phyloP scores from a whole-genome alignment of 345 rosid species.

The Schrenkiella parvula region DNA sequence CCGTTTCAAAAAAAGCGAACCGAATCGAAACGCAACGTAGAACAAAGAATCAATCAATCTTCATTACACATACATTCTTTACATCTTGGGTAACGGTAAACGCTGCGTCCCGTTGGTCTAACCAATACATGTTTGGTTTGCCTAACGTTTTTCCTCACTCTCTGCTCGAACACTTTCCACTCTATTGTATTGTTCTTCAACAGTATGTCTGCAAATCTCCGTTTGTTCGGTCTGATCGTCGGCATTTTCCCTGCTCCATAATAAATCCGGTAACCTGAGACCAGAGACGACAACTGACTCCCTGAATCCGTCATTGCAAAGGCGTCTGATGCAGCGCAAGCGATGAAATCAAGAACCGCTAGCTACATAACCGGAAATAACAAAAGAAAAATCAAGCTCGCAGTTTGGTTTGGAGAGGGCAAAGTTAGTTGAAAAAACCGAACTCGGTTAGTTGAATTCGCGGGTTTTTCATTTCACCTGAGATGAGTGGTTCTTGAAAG shows the following conservation, averaged over 20 bases:
- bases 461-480: conserved; percentile 45
- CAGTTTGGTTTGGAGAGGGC: too few species aligned
- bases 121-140: conserved; percentile 79
- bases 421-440: too few species aligned
- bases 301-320: conserved; percentile 99
- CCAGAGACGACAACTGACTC: conserved; percentile 83
- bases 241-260: conserved; percentile 94
- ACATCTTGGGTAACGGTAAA: conserved; percentile 85
- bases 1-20: background rate
- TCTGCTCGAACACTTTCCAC: conserved; percentile 86
- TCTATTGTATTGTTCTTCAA: conserved; percentile 69
- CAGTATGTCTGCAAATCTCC: conserved; percentile 71
- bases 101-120: conserved; percentile 82
- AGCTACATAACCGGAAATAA: conserved; percentile 43
- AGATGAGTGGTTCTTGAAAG: conserved; percentile 83
- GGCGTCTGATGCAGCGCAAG: conserved; percentile 74
- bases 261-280: conserved; percentile 80
- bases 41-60: conserved; percentile 29
- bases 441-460: too few species aligned
- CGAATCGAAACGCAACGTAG: background rate
- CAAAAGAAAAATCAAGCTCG: background rate
- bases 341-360: conserved; percentile 93
- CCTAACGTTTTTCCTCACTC: conserved; percentile 87
- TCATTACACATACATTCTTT: conserved; percentile 75
- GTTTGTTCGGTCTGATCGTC: conserved; percentile 77